These are phyloP conservation scores for Arachis stenosperma DNA, from an alignment of 306 rosid genomes.

Conservation along the genomic window DNA sequence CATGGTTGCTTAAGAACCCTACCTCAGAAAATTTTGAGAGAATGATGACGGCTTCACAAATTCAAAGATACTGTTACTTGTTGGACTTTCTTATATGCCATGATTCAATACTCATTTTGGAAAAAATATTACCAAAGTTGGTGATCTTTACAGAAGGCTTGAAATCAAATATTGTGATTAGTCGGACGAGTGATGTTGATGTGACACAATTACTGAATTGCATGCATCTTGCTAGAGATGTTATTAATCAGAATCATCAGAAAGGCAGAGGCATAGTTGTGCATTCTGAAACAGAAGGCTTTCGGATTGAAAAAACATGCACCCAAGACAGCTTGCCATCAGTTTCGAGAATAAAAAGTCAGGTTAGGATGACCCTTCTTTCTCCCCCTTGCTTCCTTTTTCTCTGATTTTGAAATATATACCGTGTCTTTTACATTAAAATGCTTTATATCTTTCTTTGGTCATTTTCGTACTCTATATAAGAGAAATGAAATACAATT, in stretches of 20 bases:
- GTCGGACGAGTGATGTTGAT: slow-evolving; percentile 51
- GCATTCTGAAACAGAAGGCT: slow-evolving; percentile 45
- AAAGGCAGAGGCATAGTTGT: slow-evolving; percentile 39
- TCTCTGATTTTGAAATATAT: slow-evolving; percentile 7
- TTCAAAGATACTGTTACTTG: slow-evolving; percentile 71
- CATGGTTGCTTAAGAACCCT: slow-evolving; percentile 88
- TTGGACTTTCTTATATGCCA: slow-evolving; percentile 69
- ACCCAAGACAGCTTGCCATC: slow-evolving; percentile 42
- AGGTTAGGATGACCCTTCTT: slow-evolving; percentile 55
- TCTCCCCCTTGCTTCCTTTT: neutral
- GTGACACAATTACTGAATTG: slow-evolving; percentile 50
- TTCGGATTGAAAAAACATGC: slow-evolving; percentile 43
- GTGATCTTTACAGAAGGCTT: slow-evolving; percentile 46
- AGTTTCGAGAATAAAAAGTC: slow-evolving; percentile 43
- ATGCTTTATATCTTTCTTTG: slow-evolving; percentile 10
- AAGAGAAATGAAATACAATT: neutral
- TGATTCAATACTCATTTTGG: slow-evolving; percentile 71
- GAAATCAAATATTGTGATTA: slow-evolving; percentile 40
- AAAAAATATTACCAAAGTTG: slow-evolving; percentile 65
- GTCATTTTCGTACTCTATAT: neutral
- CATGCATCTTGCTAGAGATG: slow-evolving; percentile 53
- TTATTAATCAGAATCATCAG: slow-evolving; percentile 48
- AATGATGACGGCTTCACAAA: slow-evolving; percentile 58
- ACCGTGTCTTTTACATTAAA: slow-evolving; percentile 11
- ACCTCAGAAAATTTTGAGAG: slow-evolving; percentile 60